Percentiles rank a stretch among this genome's conserved stretches.
phyloP scores from a whole-genome alignment of 768 basidiomycete genomes.

The Tubosaeta sp. region DNA sequence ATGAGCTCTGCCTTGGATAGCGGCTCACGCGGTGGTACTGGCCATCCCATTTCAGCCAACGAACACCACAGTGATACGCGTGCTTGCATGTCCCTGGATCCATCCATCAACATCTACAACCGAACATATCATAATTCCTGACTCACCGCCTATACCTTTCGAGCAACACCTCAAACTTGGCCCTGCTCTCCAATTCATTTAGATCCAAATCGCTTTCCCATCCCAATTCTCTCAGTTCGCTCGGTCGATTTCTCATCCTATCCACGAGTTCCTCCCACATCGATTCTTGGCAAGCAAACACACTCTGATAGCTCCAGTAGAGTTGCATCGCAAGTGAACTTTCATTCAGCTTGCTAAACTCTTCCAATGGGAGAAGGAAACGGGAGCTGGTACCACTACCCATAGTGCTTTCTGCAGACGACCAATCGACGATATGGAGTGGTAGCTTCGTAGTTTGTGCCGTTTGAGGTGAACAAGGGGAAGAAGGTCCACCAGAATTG shows the following conservation, averaged over 20 bases:
- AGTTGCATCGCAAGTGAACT: constrained; percentile 70
- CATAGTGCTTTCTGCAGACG: constrained; percentile 41
- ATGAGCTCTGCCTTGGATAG: constrained; percentile 66
- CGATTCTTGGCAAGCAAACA: constrained; percentile 65
- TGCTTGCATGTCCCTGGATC: constrained; percentile 57
- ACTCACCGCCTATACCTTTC: constrained; percentile 55
- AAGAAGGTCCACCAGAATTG: constrained; percentile 17
- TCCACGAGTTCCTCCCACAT: constrained; percentile 76
- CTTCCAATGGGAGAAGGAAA: constrained; percentile 38
- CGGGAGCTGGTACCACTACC: constrained; percentile 28
- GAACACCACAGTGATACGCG: constrained; percentile 65
- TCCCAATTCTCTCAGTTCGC: constrained; percentile 53
- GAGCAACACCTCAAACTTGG: constrained; percentile 55
- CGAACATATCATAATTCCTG: not conserved
- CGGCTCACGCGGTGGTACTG: constrained; percentile 55
- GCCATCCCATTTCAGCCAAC: constrained; percentile 54
- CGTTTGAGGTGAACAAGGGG: constrained; percentile 13
- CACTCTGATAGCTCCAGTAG: constrained; percentile 55
- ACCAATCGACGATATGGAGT: constrained; percentile 45
- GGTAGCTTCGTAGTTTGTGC: constrained; percentile 18
- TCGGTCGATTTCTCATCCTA: constrained; percentile 52
- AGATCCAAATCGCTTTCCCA: constrained; percentile 69
- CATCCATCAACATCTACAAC: not conserved
- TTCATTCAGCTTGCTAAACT: constrained; percentile 46
- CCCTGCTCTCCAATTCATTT: constrained; percentile 50